Evolutionary conservation across 495 filamentous ascomycete genomes (phyloP), one percentile per base, ranked within the genome.

Genomic region (Tuber borchii): DNA sequence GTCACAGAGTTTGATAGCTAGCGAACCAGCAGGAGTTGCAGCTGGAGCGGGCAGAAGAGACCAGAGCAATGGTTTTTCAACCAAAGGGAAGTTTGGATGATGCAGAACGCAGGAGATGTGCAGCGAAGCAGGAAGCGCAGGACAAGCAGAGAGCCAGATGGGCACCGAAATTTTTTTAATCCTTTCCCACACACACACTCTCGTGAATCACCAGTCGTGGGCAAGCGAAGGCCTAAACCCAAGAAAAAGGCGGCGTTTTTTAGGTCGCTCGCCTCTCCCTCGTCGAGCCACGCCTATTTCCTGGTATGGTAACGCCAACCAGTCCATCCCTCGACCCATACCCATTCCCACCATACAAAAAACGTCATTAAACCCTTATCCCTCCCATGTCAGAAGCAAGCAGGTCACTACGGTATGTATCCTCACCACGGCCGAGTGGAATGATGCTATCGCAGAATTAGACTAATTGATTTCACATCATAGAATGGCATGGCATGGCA

Each of bases 101-200:
- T 65, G 56, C 26, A 65, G 56, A 26, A 65, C 26, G 56, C 26
- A 65, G 56, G 56, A 65, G 56, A 65, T 65, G 56, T 34, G 56
- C 56, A 34, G 56, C 26, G 56, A 34, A 65, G 31, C 26, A 65
- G 56, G 56, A 65, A 26, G 26, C 34, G 56, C 4, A 34, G 56
- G 34, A 65, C 14, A n/a, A 14, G 56, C 56, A 65, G 26, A 65
- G 56, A 65, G 26, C 26, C 56, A 65, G 56, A 65, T 65, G 56
- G 56, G 56, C 26, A 31, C 56, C 26, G 56, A 31, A 6, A 34
- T 65, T 65, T 65, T 34, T 34, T 34, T 1, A 14, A 16, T 31
- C 31, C 31, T 34, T 65, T 26, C 10, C 26, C 56, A 14, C 56
- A 14, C 56, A 31, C 56, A 16, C 56, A 34, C 26, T 5, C 1